A percentile compares a stretch with the other conserved stretches of the same genome.
Conservation (phyloP, 257 asterid species). For the Datura wrightii region DNA sequence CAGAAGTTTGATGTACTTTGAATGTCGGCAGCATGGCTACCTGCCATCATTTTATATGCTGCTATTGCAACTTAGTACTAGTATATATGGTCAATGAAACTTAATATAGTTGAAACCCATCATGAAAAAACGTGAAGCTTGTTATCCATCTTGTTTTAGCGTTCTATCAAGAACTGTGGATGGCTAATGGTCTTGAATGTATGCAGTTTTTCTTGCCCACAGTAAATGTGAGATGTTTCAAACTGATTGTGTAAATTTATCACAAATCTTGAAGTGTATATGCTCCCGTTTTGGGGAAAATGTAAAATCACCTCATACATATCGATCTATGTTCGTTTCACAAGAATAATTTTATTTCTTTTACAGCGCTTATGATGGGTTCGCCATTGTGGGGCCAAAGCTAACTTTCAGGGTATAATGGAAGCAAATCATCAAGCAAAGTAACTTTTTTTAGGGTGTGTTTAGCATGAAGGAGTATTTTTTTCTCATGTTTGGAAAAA, state of each 20-base stretch:
- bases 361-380: too few species aligned
- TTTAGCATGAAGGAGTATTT: too few species aligned
- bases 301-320: too few species aligned
- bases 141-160: background rate
- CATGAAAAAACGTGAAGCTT: slow-evolving; percentile 4
- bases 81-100: background rate
- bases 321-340: too few species aligned
- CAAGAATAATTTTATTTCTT: too few species aligned
- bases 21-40: background rate
- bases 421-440: too few species aligned
- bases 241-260: background rate
- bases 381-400: too few species aligned
- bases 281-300: too few species aligned
- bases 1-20: background rate
- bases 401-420: too few species aligned
- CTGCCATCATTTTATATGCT: background rate
- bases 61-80: slow-evolving; percentile 3
- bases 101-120: background rate
- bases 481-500: too few species aligned
- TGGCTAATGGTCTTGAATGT: background rate
- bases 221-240: background rate
- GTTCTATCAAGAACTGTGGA: background rate
- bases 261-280: background rate
- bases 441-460: too few species aligned
- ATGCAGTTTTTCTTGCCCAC: background rate